Conservation (phyloP, 208 protist genomes). For the Leishmania gerbilli region DNA sequence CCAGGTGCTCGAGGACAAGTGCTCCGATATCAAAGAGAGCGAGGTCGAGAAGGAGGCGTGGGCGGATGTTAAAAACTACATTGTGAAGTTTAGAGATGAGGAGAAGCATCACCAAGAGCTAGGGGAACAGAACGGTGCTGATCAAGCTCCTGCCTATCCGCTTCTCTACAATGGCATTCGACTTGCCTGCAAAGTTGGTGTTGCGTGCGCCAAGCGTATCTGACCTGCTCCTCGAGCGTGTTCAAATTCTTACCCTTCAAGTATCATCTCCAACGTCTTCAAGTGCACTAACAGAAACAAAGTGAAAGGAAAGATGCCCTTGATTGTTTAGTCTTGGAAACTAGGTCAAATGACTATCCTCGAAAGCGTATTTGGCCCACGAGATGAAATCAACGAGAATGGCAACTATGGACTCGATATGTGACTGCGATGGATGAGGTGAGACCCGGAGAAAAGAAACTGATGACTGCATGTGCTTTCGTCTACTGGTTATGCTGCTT, state of each 20-base stretch:
- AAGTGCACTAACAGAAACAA: not conserved
- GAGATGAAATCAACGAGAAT: not conserved
- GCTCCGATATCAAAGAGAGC: conserved; percentile 22
- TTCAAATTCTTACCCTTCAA: not conserved
- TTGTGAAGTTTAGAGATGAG: conserved; percentile 84
- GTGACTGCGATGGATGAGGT: not conserved
- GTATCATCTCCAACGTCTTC: not conserved
- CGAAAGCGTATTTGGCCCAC: not conserved
- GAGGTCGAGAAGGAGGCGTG: conserved; percentile 49
- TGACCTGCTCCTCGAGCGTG: conserved; percentile 15
- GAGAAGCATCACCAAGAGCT: conserved; percentile 88
- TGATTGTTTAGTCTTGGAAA: not conserved
- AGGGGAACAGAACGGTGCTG: conserved; percentile 78
- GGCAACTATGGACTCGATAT: not conserved
- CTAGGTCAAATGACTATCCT: not conserved
- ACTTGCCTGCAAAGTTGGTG: conserved; percentile 70
- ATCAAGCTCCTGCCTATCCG: conserved; percentile 66
- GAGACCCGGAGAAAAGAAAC: too few relatives aligned
- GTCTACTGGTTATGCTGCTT: not conserved
- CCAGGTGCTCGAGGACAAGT: conserved; percentile 45
- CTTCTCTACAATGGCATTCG: conserved; percentile 85
- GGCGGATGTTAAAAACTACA: conserved; percentile 70
- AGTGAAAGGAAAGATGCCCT: not conserved
- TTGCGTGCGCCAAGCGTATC: conserved; percentile 68
- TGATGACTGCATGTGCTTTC: not conserved